phyloP scores from a whole-genome alignment of 2,329 filamentous ascomycete genomes.

The Fusarium devonianum region DNA sequence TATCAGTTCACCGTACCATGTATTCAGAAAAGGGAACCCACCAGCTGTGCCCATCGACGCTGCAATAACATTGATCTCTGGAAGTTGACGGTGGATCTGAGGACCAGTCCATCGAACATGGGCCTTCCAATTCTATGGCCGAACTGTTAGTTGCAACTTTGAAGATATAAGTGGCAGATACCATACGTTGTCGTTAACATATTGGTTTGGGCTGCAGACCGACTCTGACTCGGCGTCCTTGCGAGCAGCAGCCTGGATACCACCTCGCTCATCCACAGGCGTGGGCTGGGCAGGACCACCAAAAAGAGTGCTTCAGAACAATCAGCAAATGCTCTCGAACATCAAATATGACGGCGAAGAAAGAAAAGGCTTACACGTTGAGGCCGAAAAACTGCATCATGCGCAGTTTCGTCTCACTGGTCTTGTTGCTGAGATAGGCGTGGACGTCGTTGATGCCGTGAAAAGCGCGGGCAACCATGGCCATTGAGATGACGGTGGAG shows the following conservation, averaged over 20 bases:
- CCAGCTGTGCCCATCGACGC: slow-evolving; percentile 61
- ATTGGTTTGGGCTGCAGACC: slow-evolving; percentile 46
- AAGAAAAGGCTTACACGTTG: slow-evolving; percentile 38
- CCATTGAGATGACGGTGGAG: slow-evolving; percentile 67
- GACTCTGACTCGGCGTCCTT: slow-evolving; percentile 43
- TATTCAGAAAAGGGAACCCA: slow-evolving; percentile 13
- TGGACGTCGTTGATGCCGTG: slow-evolving; percentile 50
- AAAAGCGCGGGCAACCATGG: slow-evolving; percentile 45
- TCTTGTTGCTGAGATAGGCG: slow-evolving; percentile 60
- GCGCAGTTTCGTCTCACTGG: slow-evolving; percentile 43
- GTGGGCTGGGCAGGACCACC: slow-evolving; percentile 47
- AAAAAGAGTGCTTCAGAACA: slow-evolving; percentile 39
- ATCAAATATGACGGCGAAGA: no score
- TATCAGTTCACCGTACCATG: no score
- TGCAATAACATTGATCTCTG: slow-evolving; percentile 62
- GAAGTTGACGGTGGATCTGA: slow-evolving; percentile 63
- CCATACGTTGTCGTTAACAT: slow-evolving; percentile 45
- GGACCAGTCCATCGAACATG: slow-evolving; percentile 67
- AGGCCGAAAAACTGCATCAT: slow-evolving; percentile 48
- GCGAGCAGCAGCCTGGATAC: slow-evolving; percentile 42
- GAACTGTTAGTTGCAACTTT: background rate
- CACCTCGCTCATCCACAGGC: slow-evolving; percentile 44
- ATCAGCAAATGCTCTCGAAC: slow-evolving; percentile 5
- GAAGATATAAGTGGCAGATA: accelerated
- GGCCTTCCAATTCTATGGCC: slow-evolving; percentile 57